These are phyloP conservation scores for Scedosporium apiospermum DNA, from an alignment of 2,329 filamentous ascomycete genomes.

Conservation along the genomic window DNA sequence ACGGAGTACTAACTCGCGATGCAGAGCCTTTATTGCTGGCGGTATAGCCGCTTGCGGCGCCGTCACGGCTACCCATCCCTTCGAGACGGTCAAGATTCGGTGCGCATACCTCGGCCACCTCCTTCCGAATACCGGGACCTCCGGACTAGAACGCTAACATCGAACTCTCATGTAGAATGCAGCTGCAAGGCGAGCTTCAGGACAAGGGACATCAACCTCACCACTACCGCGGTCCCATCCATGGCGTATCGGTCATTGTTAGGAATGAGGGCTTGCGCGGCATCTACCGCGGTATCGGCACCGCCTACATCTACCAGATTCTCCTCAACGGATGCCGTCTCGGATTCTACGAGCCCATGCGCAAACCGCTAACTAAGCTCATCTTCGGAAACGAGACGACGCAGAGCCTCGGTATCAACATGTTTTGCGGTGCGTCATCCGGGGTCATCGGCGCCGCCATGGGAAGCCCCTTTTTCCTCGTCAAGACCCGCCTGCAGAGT, in stretches of 20 bases:
- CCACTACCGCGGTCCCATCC: constrained; percentile 83
- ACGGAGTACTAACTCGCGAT: not conserved
- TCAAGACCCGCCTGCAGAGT: constrained; percentile 93
- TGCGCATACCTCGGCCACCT: constrained; percentile 29
- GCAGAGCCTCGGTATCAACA: constrained; percentile 84
- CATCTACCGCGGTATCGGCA: constrained; percentile 80
- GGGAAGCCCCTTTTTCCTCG: constrained; percentile 92
- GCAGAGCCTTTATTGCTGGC: constrained; percentile 83
- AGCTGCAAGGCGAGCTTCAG: constrained; percentile 92
- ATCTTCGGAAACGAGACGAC: constrained; percentile 63
- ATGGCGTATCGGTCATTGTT: constrained; percentile 83
- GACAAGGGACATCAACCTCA: constrained; percentile 75
- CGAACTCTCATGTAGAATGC: constrained; percentile 51
- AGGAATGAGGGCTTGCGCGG: constrained; percentile 81
- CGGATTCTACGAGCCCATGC: constrained; percentile 95
- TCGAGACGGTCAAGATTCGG: constrained; percentile 98
- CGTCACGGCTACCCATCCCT: constrained; percentile 94
- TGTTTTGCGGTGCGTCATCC: constrained; percentile 82
- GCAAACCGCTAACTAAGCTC: constrained; percentile 57
- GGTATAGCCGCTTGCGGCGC: constrained; percentile 95
- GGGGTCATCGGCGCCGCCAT: constrained; percentile 88
- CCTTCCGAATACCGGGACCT: not conserved
- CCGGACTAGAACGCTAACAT: not conserved
- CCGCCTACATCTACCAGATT: constrained; percentile 93
- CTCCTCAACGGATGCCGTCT: constrained; percentile 92